Base-by-base conservation (phyloP, 1,139 yeast genomes). In the Protomyces arabidopsidicola region DNA sequence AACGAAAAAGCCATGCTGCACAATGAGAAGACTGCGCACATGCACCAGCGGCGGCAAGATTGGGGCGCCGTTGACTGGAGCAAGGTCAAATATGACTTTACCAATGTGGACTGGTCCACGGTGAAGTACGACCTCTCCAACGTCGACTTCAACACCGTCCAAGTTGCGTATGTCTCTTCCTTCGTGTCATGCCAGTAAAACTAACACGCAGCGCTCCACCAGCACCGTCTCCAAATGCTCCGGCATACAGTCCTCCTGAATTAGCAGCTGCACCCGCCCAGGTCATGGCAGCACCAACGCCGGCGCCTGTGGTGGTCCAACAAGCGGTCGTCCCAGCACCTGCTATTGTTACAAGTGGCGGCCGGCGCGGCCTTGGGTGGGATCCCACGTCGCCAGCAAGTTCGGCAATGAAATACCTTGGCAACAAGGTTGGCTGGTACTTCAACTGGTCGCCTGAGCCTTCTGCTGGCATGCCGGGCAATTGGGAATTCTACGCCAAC, bases 401-500 rank as follows among this genome's bases (percentile, higher is more conserved):
- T 14, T 38, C 54, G 10, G 62, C 62, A 10, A n/a, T 50, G n/a
- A 18, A 31, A 14, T 45, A 38, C 10, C 18, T 38, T 12, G 62
- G 62, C n/a, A 38, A 38, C 16, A 45, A 55, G 53, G 53, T 55
- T n/a, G 24, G 60, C 18, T 60, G 64, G 64, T 51, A 52, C 31
- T 60, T 52, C 56, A 51, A 60, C 35, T 60, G 64, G 64, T 53
- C 58, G 14, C 58, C 63, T 12, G 39, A 36, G 16, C 60, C 60
- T 18, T 24, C 36, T 20, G 51, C 60, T 20, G 56, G 54, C 52
- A 54, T 54, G 53, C 64, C 64, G 3, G 36, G 55, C 45, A 35
- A 35, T n/a, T 52, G 52, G 52, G 60, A 60, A 18, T 60, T 55
- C n/a, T 53, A 55, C 53, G 58, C 64, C n/a, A 60, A 55, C 16